Evolutionary conservation across 176 grass and related monocot species (phyloP), one percentile per base, ranked within the genome.

Genomic region (Aechmea fasciata): DNA sequence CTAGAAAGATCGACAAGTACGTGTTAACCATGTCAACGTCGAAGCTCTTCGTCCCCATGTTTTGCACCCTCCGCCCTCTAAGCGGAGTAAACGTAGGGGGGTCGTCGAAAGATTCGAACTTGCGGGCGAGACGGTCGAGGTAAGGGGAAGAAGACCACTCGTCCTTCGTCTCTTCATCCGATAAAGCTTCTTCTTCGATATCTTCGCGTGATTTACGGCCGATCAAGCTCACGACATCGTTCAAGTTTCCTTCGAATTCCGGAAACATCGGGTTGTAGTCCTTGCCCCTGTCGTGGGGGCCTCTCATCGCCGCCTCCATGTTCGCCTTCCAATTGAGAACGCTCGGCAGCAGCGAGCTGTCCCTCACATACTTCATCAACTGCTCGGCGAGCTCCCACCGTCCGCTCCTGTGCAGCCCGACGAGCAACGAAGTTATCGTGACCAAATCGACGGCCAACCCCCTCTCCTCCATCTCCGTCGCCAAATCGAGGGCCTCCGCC

Each of bases 21-120:
- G 92, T 96, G 73, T 96, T 96, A 53, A 96, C 65, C 92, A 96
- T 96, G 25, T 89, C 88, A 68, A 85, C 53, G 72, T 96, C 92
- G 0, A 96, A 96, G 76, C 83, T 89, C 65, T 79, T 84, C 68
- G 68, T 69, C 24, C 71, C 83, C 51, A 83, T 82, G 49, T 79
- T 83, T 74, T 80, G 67, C 76, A 96, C 88, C 69, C 93, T 78
- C 72, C 83, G 79, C 13, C 88, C 88, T 87, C 79, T 87, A 49
- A 80, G 52, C 62, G 52, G 57, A 57, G 78, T 69, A 71, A 92
- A 85, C 59, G 55, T 77, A 77, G 1, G 64, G 68, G 88, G 85
- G 77, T 61, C 73, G 52, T 76, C 73, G 76, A 83, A 78, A 69
- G 20, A 51, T 11, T 92, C 49, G 17, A 71, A 69, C 81, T 67